Evolutionary conservation across 1,139 yeast species (phyloP), one percentile per base, ranked within the genome.

Genomic region (Kodamaea suecica): DNA sequence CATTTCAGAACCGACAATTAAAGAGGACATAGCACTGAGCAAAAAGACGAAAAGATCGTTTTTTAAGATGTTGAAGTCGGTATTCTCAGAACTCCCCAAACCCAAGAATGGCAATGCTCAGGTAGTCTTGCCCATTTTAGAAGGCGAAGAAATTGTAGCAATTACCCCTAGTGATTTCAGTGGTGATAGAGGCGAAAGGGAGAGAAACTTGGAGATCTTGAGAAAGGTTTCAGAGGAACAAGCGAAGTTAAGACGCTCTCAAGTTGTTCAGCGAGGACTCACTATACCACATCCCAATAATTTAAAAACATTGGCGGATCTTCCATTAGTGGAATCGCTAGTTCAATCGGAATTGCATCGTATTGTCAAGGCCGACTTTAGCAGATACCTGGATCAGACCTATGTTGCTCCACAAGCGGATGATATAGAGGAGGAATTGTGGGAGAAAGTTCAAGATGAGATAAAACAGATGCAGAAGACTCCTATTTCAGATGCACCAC

Each of bases 321-420:
- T 40, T 32, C 12, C 36, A 27, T 40, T 38, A 13, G 21, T 38
- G 23, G 28, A 34, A 1, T 33, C 36, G 9, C 38, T 50, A n/a
- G 59, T 80, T 0, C 55, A 53, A 7, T 34, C 42, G 4, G 78
- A 74, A 35, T 48, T 73, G 39, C 43, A 53, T 4, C 47, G 42
- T 3, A 52, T 80, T 27, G 57, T 78, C 7, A 55, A 58, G 29
- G 71, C 82, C 0, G 88, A 80, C 47, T 67, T 62, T 36, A 48
- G 61, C 9, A 70, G 64, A 45, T 49, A 53, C 28, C 53, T 50
- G 4, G 63, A 63, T 34, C 34, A 51, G 3, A 34, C 40, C 5
- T 50, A 37, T 33, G 42, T 37, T 21, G 51, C 58, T 6, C 39
- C 58, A 27, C 32, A 61, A 2, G 32, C 69, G 1, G 60, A 61